Evolutionary conservation across 768 basidiomycete genomes (phyloP).

Genomic region (Podaxis sp.): DNA sequence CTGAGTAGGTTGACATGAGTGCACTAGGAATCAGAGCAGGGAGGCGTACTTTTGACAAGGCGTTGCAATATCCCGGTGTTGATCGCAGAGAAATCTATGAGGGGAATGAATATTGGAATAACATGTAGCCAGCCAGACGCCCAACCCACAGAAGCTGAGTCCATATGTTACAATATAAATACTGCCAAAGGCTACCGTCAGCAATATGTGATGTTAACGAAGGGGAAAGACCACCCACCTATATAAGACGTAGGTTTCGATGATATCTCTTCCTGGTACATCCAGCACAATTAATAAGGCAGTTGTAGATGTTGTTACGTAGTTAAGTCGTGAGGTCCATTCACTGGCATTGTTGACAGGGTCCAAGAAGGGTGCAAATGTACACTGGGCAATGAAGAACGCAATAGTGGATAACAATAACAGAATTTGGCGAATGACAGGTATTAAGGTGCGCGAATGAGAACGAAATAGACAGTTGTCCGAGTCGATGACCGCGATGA

Average conservation of each 20-base stretch:
- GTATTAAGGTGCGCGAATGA: conserved; percentile 42
- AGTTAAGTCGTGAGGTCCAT: conserved; percentile 69
- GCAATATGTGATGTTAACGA: neutral
- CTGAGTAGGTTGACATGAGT: conserved; percentile 27
- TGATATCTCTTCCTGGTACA: conserved; percentile 46
- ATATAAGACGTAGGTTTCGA: conserved; percentile 65
- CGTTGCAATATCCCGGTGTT: conserved; percentile 46
- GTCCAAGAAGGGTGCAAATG: conserved; percentile 59
- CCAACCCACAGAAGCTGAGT: conserved; percentile 52
- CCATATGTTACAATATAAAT: conserved; percentile 61
- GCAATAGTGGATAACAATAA: conserved; percentile 51
- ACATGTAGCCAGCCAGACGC: neutral
- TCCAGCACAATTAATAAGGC: conserved; percentile 60
- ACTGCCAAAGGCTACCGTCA: conserved; percentile 18
- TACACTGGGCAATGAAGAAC: conserved; percentile 61
- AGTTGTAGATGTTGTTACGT: conserved; percentile 58
- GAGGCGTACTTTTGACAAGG: conserved; percentile 54
- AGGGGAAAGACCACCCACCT: conserved; percentile 37
- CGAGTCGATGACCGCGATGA: conserved; percentile 62
- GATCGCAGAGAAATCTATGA: conserved; percentile 60
- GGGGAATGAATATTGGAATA: conserved; percentile 9
- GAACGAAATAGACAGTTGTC: conserved; percentile 72
- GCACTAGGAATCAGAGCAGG: neutral
- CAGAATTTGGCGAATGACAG: conserved; percentile 55
- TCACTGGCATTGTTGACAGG: conserved; percentile 73